phyloP scores from a whole-genome alignment of 495 filamentous ascomycete genomes.

The Pyrenula aspistea region DNA sequence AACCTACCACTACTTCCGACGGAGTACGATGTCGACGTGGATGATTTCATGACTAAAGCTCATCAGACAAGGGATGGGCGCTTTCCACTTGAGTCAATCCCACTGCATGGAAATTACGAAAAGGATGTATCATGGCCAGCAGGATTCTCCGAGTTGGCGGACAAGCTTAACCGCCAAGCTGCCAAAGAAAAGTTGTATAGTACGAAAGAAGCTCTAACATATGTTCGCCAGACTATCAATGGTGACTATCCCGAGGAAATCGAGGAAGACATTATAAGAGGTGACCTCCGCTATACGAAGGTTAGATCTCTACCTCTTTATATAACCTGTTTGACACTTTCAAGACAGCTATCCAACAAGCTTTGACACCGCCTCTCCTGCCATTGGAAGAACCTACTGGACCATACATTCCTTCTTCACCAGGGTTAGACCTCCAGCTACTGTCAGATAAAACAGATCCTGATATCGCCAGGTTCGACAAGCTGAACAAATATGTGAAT shows the following conservation, averaged over 20 bases:
- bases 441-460: not conserved
- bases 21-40: conserved; percentile 36
- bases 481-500: conserved; percentile 15
- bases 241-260: conserved; percentile 10
- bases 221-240: not conserved
- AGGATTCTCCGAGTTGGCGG: not conserved
- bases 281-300: conserved; percentile 12
- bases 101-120: not conserved
- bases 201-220: conserved; percentile 5
- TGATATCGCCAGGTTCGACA: conserved; percentile 8
- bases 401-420: conserved; percentile 24
- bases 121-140: not conserved
- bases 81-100: not conserved
- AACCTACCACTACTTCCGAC: conserved; percentile 35
- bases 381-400: conserved; percentile 3
- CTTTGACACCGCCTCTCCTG: conserved; percentile 1
- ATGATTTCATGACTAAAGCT: conserved; percentile 1
- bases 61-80: not conserved
- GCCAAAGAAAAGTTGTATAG: not conserved
- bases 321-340: not conserved
- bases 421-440: conserved; percentile 3
- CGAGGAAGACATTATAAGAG: conserved; percentile 10
- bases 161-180: not conserved
- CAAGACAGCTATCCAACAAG: not conserved
- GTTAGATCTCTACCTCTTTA: not conserved